Base-by-base conservation (phyloP, 306 rosid species). In the Gynostemma pentaphyllum region DNA sequence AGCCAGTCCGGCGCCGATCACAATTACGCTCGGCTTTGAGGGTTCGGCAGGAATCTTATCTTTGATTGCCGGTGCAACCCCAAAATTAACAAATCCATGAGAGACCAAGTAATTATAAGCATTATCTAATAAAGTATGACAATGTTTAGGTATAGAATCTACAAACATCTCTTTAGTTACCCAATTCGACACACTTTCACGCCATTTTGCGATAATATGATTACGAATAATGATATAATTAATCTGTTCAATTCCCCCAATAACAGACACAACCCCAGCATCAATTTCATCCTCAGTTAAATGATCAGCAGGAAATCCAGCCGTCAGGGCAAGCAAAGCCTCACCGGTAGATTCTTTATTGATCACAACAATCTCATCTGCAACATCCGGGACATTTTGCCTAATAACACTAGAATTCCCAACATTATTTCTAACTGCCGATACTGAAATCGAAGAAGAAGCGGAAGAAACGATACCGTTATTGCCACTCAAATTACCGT, bases 121-220 rank as follows among this genome's bases (percentile, higher is more conserved):
- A 48, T 94, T 71, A 12, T 92, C 84, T 74, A 92, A 75, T 23
- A 92, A 81, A 26, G 82, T 1, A 63, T 81, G 90, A 8, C 82
- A 86, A 34, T 84, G 87, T 8, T 70, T 73, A 37, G 94, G 95
- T 56, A 88, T 82, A 26, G 79, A 76, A 70, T 78, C 95, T 12
- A 72, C 9, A 56, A 92, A 81, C 72, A 80, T 78, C 29, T 88
- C 90, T 68, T 82, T 92, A 9, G 80, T 23, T 16, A 88, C 80
- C 98, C 98, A 92, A 81, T 57, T 78, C 14, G 80, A 74, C 40
- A 88, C 95, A 56, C 82, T 88, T 57, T 92, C 96, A 9, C 94
- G 96, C 98, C 98, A 92, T 52, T 79, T 92, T 1, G 95, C 95
- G 5, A 92, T 88, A n/a, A 92, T 81, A 68, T 92, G 98, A 65